Percentiles rank a stretch among this genome's conserved stretches.
Evolutionary conservation across 306 rosid genomes (phyloP).

Genomic region (Fagus sylvatica): DNA sequence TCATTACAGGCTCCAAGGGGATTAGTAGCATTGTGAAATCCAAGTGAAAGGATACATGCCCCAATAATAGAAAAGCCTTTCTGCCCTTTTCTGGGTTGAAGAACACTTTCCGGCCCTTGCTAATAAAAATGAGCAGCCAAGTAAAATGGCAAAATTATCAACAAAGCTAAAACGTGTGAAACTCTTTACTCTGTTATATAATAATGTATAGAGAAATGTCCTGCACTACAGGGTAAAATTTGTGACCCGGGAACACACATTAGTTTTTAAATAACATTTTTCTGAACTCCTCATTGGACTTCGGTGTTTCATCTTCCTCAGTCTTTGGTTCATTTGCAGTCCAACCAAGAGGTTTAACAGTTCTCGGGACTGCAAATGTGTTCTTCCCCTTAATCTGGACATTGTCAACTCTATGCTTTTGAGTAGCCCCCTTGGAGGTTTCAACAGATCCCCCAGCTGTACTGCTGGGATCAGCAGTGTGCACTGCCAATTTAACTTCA

Average conservation of each 20-base stretch:
- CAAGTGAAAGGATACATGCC: too few species aligned
- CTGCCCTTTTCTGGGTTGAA: neutral
- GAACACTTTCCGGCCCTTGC: neutral
- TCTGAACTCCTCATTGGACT: constrained; percentile 92
- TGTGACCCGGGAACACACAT: neutral
- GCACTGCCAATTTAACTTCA: constrained; percentile 33
- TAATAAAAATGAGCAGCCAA: neutral
- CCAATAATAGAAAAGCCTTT: too few species aligned
- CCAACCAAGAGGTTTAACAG: constrained; percentile 54
- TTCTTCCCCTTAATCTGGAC: constrained; percentile 72
- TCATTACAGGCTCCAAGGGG: too few species aligned
- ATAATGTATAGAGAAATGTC: neutral
- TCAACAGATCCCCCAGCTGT: constrained; percentile 43
- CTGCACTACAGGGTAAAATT: neutral
- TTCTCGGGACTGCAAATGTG: constrained; percentile 61
- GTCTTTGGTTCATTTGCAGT: constrained; percentile 48
- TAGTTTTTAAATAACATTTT: constrained; percentile 60
- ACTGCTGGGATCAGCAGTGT: constrained; percentile 29
- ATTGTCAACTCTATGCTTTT: constrained; percentile 43
- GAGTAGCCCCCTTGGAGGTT: constrained; percentile 30
- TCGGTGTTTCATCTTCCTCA: constrained; percentile 66
- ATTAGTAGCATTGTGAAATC: too few species aligned
- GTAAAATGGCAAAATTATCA: neutral
- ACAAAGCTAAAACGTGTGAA: neutral
- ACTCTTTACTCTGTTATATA: neutral